Percentiles rank a stretch among this genome's conserved stretches.
These are phyloP conservation scores for Cokeromyces recurvatus DNA, from an alignment of 371 early-diverging fungal species.

Conservation along the genomic window DNA sequence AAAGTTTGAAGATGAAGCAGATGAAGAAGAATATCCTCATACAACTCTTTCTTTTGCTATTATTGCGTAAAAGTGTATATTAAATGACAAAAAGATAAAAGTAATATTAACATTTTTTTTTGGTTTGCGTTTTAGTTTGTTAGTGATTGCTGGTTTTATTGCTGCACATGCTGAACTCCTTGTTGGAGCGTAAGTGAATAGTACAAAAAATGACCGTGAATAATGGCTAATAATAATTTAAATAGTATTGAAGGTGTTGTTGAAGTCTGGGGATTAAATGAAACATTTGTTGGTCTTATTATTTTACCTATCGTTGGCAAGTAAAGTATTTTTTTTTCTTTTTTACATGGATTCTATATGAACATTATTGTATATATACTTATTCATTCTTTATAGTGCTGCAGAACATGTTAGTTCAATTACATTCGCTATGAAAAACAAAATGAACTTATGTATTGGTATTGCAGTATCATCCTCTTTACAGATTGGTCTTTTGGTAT, in stretches of 20 bases:
- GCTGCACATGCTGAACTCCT: conserved; percentile 80
- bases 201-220: neutral
- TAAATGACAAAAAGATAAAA: neutral
- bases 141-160: conserved; percentile 52
- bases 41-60: conserved; percentile 46
- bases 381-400: conserved; percentile 31
- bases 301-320: conserved; percentile 82
- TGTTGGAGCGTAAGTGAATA: conserved; percentile 54
- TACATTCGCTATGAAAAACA: conserved; percentile 80
- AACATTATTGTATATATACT: no score
- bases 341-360: no score
- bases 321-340: no score
- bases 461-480: conserved; percentile 85
- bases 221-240: neutral
- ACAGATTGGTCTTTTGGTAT: conserved; percentile 86
- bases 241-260: conserved; percentile 75
- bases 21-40: conserved; percentile 44
- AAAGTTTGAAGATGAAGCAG: conserved; percentile 45
- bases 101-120: neutral
- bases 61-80: conserved; percentile 16
- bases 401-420: conserved; percentile 76
- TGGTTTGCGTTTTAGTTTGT: conserved; percentile 22
- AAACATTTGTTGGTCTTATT: conserved; percentile 85
- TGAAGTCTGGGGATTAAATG: conserved; percentile 53
- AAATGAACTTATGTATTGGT: conserved; percentile 85